Base-by-base conservation (phyloP, 139 green algal genomes). In the Deuterostichococcus epilithicus region DNA sequence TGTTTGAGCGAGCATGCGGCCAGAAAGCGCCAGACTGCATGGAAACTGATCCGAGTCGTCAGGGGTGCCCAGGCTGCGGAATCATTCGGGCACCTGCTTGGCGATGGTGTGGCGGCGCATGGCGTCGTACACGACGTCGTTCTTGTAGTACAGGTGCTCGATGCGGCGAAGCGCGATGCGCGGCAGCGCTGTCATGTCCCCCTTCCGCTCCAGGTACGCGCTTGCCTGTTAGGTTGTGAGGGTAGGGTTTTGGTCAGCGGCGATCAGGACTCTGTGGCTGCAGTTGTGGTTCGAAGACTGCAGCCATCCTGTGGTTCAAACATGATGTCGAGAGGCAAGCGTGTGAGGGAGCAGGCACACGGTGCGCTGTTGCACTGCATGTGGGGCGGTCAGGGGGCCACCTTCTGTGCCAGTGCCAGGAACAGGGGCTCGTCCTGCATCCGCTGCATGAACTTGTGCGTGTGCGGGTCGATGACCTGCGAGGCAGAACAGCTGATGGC, bases 101-200 rank as follows among this genome's bases (percentile, higher is more conserved):
- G 73, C 59, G 28, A 88, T 15, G 0, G 86, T 88, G 36, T 96
- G 86, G 76, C 91, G 90, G 59, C 90, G 86, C 88, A 95, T 95
- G 37, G 93, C 88, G 1, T 87, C 83, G 71, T 98, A 98, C 80
- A 97, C 93, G 60, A 75, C 6, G 36, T 77, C 81, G 3, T 86
- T 91, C 90, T 99, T 99, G 91, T 95, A 97, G 88, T 99, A 99
- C 5, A 98, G 84, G 87, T 99, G 96, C 87, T 99, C 96, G 35
- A 98, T 81, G 36, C 93, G 86, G 33, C 93, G 87, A 65, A 98
- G 87, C 2, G 89, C 84, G 30, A 97, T 78, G 30, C 82, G 81
- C 25, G 88, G 76, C 38, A 88, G 78, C 30, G 76, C 73, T 28
- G 73, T 67, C 2, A 72, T 73, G 52, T 90, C 80, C 23, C 32